Evolutionary conservation across 2,329 filamentous ascomycete species (phyloP).

Genomic region (Ophiosphaerella korrae): DNA sequence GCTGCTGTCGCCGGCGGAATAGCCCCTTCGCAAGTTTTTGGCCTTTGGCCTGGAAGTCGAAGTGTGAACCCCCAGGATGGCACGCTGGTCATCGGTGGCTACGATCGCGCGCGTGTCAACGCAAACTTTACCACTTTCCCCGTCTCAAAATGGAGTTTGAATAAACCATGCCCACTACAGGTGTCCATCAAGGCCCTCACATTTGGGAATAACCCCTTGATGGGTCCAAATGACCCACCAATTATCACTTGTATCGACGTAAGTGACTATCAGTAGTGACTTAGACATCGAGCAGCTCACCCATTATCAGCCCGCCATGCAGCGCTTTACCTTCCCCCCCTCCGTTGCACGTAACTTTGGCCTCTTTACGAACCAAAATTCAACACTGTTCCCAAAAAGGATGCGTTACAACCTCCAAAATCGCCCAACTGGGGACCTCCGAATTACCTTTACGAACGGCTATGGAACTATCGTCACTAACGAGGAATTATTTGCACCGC

Average conservation of each 20-base stretch:
- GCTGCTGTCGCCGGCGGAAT: slow-evolving; percentile 11
- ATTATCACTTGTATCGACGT: slow-evolving; percentile 7
- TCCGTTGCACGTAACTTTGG: slow-evolving; percentile 2
- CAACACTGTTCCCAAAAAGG: slow-evolving; percentile 3
- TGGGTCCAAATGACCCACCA: neutral
- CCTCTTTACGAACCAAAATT: slow-evolving; percentile 1
- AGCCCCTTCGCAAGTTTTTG: slow-evolving; percentile 13
- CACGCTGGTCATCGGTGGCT: slow-evolving; percentile 13
- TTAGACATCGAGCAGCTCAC: too few relatives aligned
- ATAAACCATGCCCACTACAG: slow-evolving; percentile 9
- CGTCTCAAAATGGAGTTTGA: slow-evolving; percentile 10
- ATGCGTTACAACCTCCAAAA: slow-evolving; percentile 7
- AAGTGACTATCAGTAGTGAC: too few relatives aligned
- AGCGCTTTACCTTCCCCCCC: slow-evolving; percentile 10
- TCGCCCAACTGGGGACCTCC: slow-evolving; percentile 6
- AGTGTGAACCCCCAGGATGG: slow-evolving; percentile 11
- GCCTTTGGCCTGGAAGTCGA: slow-evolving; percentile 14
- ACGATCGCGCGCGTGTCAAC: slow-evolving; percentile 12
- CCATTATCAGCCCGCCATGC: slow-evolving; percentile 1
- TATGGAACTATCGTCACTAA: slow-evolving; percentile 12
- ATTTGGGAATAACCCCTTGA: slow-evolving; percentile 3
- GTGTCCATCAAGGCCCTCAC: slow-evolving; percentile 10
- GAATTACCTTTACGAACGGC: slow-evolving; percentile 7
- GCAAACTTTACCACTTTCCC: slow-evolving; percentile 10
- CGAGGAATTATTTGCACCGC: slow-evolving; percentile 11